Base-by-base conservation (phyloP, 768 basidiomycete genomes). In the Boletus rubroflammeus region DNA sequence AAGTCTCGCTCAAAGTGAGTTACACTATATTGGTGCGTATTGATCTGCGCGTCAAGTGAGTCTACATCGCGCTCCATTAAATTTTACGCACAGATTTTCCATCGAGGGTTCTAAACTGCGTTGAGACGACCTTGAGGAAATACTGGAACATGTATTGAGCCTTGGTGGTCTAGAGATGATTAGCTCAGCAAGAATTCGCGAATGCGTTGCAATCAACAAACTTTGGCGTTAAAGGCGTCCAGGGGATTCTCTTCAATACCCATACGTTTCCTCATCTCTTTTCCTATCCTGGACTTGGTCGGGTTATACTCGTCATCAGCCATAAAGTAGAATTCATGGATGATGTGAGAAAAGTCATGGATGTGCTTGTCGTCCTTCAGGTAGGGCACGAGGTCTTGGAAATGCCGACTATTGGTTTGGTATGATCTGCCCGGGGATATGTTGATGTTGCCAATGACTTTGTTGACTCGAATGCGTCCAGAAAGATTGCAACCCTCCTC, bases 91-190 rank as follows among this genome's bases (percentile, higher is more conserved):
- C 88, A 10, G 73, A 68, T 61, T 86, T 80, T 29, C 85, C 88
- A 56, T 88, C 82, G 26, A 96, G 75, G n/a, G 86, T 89, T 57
- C 83, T 81, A 75, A 97, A 98, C 67, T 89, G 88, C 2, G 96
- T 99, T 7, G 93, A 93, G 38, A 99, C 97, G 42, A 99, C 96
- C 73, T 99, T 99, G 65, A 99, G 79, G 84, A 98, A 98, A 73
- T 98, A 96, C 67, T 98, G 93, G 81, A 93, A 97, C 93, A 97
- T 94, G 70, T 92, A 96, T 61, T 93, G 82, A 25, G 85, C 72
- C 66, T 89, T 88, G 60, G 72, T 75, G 1, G 93, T 93, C 87
- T 90, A 54, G 2, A 19, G 29, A 29, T 3, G 35, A 29, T 7
- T 1, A 17, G 21, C 43, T 64, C 19, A 60, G 41, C 35, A 55